A percentile compares a stretch with the other conserved stretches of the same genome.
Evolutionary conservation across 2,329 filamentous ascomycete genomes (phyloP).

Genomic region (Penicillium sclerotigenum): DNA sequence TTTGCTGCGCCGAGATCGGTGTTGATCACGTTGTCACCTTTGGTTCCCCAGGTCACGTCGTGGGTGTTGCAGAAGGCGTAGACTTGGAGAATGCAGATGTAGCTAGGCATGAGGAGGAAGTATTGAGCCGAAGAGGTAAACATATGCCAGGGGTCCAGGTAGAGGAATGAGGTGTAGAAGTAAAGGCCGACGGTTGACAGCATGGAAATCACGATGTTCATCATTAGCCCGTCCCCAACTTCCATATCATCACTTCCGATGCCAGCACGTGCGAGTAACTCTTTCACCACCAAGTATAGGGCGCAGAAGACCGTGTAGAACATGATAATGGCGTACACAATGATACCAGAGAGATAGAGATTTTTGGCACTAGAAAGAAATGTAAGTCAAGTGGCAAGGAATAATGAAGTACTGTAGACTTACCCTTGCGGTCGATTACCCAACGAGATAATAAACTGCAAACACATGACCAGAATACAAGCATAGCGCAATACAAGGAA

Average conservation of each 20-base stretch:
- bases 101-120: conserved; percentile 84
- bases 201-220: conserved; percentile 89
- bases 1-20: conserved; percentile 88
- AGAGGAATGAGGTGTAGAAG: conserved; percentile 93
- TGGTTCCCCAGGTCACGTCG: conserved; percentile 98
- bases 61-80: conserved; percentile 99
- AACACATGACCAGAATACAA: conserved; percentile 81
- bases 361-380: conserved; percentile 61
- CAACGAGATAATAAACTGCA: conserved; percentile 94
- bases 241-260: conserved; percentile 45
- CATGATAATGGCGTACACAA: conserved; percentile 94
- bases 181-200: conserved; percentile 87
- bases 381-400: conserved; percentile 5
- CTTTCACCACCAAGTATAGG: conserved; percentile 83
- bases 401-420: conserved; percentile 15
- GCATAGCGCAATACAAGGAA: conserved; percentile 83
- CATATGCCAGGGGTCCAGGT: conserved; percentile 99
- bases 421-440: conserved; percentile 91
- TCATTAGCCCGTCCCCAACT: conserved; percentile 85
- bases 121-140: conserved; percentile 89
- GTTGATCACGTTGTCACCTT: conserved; percentile 92
- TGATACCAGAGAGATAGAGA: conserved; percentile 82
- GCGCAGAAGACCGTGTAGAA: conserved; percentile 86
- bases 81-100: conserved; percentile 96
- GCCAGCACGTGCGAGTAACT: conserved; percentile 58